Evolutionary conservation across 345 rosid genomes (phyloP).

Genomic region (Jatropha curcas): DNA sequence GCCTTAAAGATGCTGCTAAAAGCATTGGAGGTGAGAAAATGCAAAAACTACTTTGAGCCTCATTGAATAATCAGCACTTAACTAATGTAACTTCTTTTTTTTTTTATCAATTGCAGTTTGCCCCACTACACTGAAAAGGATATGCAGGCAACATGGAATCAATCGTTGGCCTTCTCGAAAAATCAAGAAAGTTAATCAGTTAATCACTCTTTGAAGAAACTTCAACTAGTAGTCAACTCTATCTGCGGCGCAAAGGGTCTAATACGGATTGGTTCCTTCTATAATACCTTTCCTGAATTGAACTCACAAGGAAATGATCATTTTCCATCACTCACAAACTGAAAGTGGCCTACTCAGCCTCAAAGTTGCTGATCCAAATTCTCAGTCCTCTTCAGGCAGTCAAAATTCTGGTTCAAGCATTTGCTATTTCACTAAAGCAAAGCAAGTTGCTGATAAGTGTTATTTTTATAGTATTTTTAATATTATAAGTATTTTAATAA

Average conservation of each 20-base stretch:
- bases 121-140: constrained; percentile 49
- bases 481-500: too few relatives aligned
- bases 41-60: not conserved
- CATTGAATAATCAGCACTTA: constrained; percentile 1
- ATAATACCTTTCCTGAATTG: constrained; percentile 73
- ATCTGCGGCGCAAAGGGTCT: constrained; percentile 82
- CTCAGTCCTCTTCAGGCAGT: constrained; percentile 64
- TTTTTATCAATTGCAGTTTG: constrained; percentile 32
- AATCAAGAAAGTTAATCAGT: constrained; percentile 48
- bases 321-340: constrained; percentile 32
- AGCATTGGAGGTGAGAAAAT: constrained; percentile 39
- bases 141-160: constrained; percentile 52
- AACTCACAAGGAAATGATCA: constrained; percentile 55
- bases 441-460: too few relatives aligned
- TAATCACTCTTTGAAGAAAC: constrained; percentile 44
- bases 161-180: constrained; percentile 51
- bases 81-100: too few relatives aligned
- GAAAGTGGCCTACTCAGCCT: constrained; percentile 34
- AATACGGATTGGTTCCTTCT: constrained; percentile 73
- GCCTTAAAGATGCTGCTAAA: constrained; percentile 48
- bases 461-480: too few relatives aligned
- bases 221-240: constrained; percentile 77
- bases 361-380: constrained; percentile 46
- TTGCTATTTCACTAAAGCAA: constrained; percentile 54
- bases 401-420: constrained; percentile 71